Base-by-base conservation (phyloP, 768 basidiomycete genomes). In the Hygrocybe coccinea region DNA sequence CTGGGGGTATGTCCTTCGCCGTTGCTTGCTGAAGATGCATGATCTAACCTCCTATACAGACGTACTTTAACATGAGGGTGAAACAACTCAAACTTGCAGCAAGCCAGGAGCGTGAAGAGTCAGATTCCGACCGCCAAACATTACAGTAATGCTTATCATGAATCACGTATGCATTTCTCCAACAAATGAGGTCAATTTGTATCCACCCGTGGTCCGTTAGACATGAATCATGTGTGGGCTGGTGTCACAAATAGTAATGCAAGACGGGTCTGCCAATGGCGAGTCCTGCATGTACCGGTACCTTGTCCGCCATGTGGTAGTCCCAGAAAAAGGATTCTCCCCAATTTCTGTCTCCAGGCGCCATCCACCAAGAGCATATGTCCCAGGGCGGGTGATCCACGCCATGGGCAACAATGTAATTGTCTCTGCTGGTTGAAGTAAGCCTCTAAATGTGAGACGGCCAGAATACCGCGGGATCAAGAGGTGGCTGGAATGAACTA, bases 61-160 rank as follows among this genome's bases (percentile, higher is more conserved):
- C 86, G 3, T 78, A 83, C 66, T 85, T 89, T 74, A 91, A 89
- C 66, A 78, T 83, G 58, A 82, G 83, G 58, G 74, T 85, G 55
- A 91, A 91, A 74, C 79, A 79, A 63, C 59, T 83, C 55, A 79
- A 76, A 17, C 69, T 84, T 38, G 81, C 80, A 34, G 79, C 77
- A 5, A 71, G 74, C 50, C 83, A 82, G 63, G 79, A 82, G 64
- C 71, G 73, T 39, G 72, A 75, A 56, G 66, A 73, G 57, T 64
- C 67, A 24, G 65, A 68, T 54, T 65, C 67, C 43, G 65, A 69
- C 22, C 53, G 37, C 21, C 54, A 66, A 55, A 34, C 14, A 3
- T 11, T 8, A 19, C 22, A 37, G 29, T 34, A 17, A 44, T 47
- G n/a, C 6, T 55, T 17, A 17, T n/a, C n/a, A 21, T 2, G 19